Conservation (phyloP, 306 rosid genomes). For the Senna siamea region DNA sequence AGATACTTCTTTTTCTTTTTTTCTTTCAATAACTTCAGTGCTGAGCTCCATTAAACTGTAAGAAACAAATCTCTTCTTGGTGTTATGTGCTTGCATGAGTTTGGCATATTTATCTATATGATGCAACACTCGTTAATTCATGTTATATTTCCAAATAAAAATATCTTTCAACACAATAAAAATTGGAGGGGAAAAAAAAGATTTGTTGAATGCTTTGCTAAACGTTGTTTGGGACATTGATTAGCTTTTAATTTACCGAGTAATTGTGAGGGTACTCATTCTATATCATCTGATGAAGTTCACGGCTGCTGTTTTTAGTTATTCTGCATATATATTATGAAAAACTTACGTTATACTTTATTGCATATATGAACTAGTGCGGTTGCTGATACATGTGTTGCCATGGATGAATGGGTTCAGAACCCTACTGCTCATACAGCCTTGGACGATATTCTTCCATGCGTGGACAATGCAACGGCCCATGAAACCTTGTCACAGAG, state of each 20-base stretch:
- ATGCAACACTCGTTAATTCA: not conserved
- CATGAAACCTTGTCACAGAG: constrained; percentile 48
- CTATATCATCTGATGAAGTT: constrained; percentile 4
- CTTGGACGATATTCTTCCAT: constrained; percentile 79
- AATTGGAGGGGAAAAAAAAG: not conserved
- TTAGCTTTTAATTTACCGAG: not conserved
- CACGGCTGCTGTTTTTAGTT: not conserved
- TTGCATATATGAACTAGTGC: constrained; percentile 47
- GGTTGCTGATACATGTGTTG: constrained; percentile 76
- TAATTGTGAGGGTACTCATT: not conserved
- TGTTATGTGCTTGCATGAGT: not conserved
- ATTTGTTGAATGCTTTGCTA: not conserved
- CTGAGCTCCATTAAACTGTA: not conserved
- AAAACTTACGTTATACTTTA: not conserved
- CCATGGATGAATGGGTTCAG: constrained; percentile 84
- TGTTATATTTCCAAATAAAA: not conserved
- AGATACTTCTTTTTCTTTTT: not conserved
- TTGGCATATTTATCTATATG: not conserved
- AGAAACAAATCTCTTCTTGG: not conserved
- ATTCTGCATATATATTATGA: not conserved
- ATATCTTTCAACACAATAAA: not conserved
- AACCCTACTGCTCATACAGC: constrained; percentile 77
- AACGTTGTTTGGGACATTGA: not conserved
- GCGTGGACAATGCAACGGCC: constrained; percentile 66
- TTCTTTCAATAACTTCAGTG: not conserved